phyloP scores from a whole-genome alignment of 2,329 filamentous ascomycete species.

The Cladorrhinum sp. region DNA sequence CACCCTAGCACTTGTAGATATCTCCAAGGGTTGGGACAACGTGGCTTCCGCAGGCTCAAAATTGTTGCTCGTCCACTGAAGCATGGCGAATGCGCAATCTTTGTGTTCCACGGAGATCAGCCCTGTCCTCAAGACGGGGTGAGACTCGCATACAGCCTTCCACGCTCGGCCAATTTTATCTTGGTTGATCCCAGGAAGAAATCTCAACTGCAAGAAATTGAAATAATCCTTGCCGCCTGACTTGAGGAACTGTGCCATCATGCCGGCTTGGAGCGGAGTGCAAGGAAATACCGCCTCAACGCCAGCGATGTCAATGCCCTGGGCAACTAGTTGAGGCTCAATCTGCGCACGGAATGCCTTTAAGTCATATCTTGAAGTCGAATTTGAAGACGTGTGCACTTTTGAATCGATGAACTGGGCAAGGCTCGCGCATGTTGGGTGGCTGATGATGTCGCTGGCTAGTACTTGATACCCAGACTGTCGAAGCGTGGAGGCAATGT shows the following conservation, averaged over 20 bases:
- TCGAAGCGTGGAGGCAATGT: conserved; percentile 68
- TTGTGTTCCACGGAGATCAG: conserved; percentile 62
- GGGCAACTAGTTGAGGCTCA: conserved; percentile 28
- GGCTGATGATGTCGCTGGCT: conserved; percentile 71
- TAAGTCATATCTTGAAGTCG: conserved; percentile 37
- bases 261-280: conserved; percentile 74
- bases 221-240: conserved; percentile 69
- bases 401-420: conserved; percentile 25
- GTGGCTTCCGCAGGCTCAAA: background rate
- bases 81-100: conserved; percentile 68
- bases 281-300: conserved; percentile 68
- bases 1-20: background rate
- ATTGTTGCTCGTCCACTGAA: conserved; percentile 49
- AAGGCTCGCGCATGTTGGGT: conserved; percentile 45
- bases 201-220: conserved; percentile 62
- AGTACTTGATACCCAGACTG: conserved; percentile 56
- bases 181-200: conserved; percentile 42
- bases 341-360: conserved; percentile 37
- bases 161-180: conserved; percentile 55
- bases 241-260: conserved; percentile 70
- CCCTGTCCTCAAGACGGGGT: conserved; percentile 74
- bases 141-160: conserved; percentile 47
- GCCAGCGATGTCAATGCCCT: conserved; percentile 12
- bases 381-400: background rate
- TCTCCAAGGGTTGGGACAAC: background rate